Conservation (phyloP, 768 basidiomycete genomes). For the Russula lepida region DNA sequence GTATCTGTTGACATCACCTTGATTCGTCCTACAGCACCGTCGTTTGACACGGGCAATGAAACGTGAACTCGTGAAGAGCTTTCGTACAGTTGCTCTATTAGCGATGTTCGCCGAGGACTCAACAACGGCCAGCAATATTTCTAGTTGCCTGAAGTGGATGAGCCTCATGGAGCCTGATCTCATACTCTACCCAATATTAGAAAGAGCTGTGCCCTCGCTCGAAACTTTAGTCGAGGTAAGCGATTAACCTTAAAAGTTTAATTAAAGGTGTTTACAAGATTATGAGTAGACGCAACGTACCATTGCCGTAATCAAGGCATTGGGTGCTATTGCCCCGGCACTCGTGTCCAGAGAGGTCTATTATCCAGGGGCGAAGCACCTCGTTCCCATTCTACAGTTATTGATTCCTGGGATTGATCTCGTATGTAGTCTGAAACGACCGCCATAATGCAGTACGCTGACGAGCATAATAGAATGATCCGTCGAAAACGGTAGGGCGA, state of each 20-base stretch:
- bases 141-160: slow-evolving; percentile 76
- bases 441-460: not conserved
- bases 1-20: not conserved
- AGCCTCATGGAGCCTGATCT: slow-evolving; percentile 79
- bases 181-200: slow-evolving; percentile 71
- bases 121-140: slow-evolving; percentile 64
- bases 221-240: slow-evolving; percentile 79
- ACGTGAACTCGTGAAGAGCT: slow-evolving; percentile 72
- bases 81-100: slow-evolving; percentile 76
- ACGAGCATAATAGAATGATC: slow-evolving; percentile 50
- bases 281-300: slow-evolving; percentile 69
- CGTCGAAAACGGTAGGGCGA: slow-evolving; percentile 57
- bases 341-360: slow-evolving; percentile 74
- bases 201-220: slow-evolving; percentile 78
- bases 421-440: slow-evolving; percentile 32
- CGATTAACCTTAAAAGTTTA: not conserved
- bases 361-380: slow-evolving; percentile 73
- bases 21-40: slow-evolving; percentile 41
- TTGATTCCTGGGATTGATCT: slow-evolving; percentile 84
- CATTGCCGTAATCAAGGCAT: slow-evolving; percentile 75
- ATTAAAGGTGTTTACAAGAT: not conserved
- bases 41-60: slow-evolving; percentile 72
- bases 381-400: slow-evolving; percentile 71
- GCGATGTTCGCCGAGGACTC: slow-evolving; percentile 86
- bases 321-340: slow-evolving; percentile 72